Percentiles rank a stretch among this genome's conserved stretches.
Evolutionary conservation across 768 basidiomycete genomes (phyloP).

Genomic region (Lyophyllum atratum): DNA sequence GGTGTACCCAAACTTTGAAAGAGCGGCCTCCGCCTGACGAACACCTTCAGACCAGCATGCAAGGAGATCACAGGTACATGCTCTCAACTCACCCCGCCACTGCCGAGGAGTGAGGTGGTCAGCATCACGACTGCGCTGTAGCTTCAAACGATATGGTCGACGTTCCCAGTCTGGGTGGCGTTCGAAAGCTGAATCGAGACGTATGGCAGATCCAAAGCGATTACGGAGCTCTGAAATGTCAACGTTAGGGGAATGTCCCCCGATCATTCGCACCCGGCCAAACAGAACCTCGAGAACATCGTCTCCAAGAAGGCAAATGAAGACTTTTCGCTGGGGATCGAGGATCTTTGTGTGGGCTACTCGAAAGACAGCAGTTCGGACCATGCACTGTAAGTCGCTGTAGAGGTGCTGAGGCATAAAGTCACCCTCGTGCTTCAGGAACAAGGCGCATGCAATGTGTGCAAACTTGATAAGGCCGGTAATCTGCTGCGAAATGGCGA

Average conservation of each 20-base stretch:
- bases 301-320: constrained; percentile 24
- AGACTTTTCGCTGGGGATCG: constrained; percentile 18
- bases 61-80: constrained; percentile 15
- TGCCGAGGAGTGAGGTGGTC: constrained; percentile 27
- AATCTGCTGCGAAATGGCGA: constrained; percentile 29
- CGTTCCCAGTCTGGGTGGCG: constrained; percentile 21
- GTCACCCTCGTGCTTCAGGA: constrained; percentile 12
- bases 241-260: constrained; percentile 21
- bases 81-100: constrained; percentile 21
- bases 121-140: constrained; percentile 15
- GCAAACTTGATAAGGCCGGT: constrained; percentile 22
- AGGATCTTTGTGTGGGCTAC: constrained; percentile 25
- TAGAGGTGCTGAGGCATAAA: constrained; percentile 33
- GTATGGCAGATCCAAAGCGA: constrained; percentile 19
- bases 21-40: neutral
- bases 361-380: constrained; percentile 24
- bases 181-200: constrained; percentile 18
- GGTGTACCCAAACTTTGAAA: neutral
- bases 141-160: constrained; percentile 19
- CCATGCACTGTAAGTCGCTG: constrained; percentile 28
- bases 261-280: constrained; percentile 26
- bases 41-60: constrained; percentile 18
- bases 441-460: constrained; percentile 25
- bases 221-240: constrained; percentile 15
- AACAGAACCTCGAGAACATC: constrained; percentile 31